A percentile compares a stretch with the other conserved stretches of the same genome.
Evolutionary conservation across 139 green algal species (phyloP).

Genomic region (Bryopsis sp.): DNA sequence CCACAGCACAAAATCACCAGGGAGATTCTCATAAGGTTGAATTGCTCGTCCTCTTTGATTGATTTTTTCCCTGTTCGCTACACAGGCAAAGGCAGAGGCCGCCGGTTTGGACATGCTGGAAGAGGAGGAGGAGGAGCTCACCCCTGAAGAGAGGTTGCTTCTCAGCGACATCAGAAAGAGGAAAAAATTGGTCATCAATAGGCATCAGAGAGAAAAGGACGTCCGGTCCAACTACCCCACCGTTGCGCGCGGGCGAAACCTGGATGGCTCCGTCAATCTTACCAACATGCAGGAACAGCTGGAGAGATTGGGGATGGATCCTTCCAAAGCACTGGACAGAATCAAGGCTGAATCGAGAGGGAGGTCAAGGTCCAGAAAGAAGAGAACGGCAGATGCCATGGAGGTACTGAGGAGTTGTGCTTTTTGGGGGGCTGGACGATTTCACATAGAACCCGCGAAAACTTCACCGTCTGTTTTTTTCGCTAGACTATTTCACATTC

Average conservation of each 20-base stretch:
- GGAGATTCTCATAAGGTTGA: no score
- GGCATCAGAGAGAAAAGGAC: constrained; percentile 67
- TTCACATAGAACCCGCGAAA: no score
- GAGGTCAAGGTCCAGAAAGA: not conserved
- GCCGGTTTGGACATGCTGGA: no score
- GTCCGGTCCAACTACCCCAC: constrained; percentile 54
- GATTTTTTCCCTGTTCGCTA: constrained; percentile 22
- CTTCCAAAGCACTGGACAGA: constrained; percentile 57
- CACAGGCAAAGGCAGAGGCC: constrained; percentile 30
- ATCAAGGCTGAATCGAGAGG: constrained; percentile 44
- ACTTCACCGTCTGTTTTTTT: no score
- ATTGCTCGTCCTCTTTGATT: no score
- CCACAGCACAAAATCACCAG: no score
- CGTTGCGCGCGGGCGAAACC: constrained; percentile 56
- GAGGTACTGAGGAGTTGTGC: no score
- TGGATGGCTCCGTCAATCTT: constrained; percentile 28
- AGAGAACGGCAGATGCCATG: not conserved
- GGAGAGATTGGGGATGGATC: constrained; percentile 74
- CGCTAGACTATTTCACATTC: no score
- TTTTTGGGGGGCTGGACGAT: no score
- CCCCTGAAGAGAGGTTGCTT: constrained; percentile 55
- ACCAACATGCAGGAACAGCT: constrained; percentile 26
- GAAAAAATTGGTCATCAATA: constrained; percentile 60
- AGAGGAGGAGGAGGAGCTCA: constrained; percentile 56
- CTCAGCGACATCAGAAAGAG: constrained; percentile 61